Evolutionary conservation across 148 eudicot genomes (phyloP).

Genomic region (Gaultheria prostrata): DNA sequence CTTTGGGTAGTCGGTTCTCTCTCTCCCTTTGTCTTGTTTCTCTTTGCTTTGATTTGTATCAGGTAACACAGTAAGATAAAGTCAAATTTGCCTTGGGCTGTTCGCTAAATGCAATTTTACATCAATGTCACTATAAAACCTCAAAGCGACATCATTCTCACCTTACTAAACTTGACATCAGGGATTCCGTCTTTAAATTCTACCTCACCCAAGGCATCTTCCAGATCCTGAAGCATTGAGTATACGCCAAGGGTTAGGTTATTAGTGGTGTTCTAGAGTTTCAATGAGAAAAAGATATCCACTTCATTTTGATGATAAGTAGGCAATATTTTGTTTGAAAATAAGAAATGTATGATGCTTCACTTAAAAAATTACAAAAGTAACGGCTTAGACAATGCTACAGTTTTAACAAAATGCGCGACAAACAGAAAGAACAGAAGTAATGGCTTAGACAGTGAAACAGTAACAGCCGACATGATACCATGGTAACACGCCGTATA

Average conservation of each 20-base stretch:
- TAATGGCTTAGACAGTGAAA: background rate
- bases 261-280: background rate
- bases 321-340: background rate
- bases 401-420: background rate
- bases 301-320: background rate
- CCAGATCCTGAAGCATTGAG: slow-evolving; percentile 67
- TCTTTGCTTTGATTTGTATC: no score
- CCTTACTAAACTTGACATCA: slow-evolving; percentile 94
- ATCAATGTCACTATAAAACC: background rate
- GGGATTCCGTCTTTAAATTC: slow-evolving; percentile 78
- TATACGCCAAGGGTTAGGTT: background rate
- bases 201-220: slow-evolving; percentile 76
- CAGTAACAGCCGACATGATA: slow-evolving; percentile 24
- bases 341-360: background rate
- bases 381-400: background rate
- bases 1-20: no score
- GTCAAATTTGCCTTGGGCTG: background rate
- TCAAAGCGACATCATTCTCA: slow-evolving; percentile 26
- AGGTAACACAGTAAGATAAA: background rate
- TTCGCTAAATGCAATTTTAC: background rate
- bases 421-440: slow-evolving; percentile 1
- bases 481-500: slow-evolving; percentile 72
- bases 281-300: background rate
- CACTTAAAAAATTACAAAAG: background rate
- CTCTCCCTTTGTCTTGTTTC: no score